phyloP scores from a whole-genome alignment of 805 yeast genomes.

The Yamadazyma akitaensis region DNA sequence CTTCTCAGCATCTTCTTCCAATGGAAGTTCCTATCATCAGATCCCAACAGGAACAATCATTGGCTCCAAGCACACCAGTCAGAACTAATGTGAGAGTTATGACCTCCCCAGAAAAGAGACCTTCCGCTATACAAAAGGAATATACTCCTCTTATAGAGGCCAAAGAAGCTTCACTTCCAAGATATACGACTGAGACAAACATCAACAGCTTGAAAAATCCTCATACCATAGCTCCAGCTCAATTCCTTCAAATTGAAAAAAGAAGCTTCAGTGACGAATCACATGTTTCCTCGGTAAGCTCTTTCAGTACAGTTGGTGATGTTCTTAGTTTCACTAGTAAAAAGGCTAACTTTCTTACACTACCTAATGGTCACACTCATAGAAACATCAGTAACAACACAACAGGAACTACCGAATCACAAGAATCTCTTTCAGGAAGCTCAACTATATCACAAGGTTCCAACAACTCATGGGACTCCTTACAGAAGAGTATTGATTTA shows the following conservation, averaged over 20 bases:
- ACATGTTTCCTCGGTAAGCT: constrained; percentile 35
- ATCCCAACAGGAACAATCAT: background rate
- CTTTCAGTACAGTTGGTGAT: constrained; percentile 35
- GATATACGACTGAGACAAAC: constrained; percentile 14
- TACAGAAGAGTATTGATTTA: constrained; percentile 20
- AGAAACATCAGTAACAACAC: constrained; percentile 8
- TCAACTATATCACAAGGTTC: constrained; percentile 11
- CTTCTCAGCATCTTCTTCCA: background rate
- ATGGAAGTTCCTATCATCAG: too few species aligned
- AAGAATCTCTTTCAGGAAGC: constrained; percentile 2
- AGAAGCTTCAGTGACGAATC: constrained; percentile 39
- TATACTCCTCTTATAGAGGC: constrained; percentile 9
- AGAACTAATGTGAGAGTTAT: constrained; percentile 1
- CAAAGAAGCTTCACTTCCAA: constrained; percentile 3
- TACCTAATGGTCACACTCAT: background rate
- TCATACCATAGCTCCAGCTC: constrained; percentile 9
- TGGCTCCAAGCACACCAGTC: constrained; percentile 4
- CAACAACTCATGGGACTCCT: constrained; percentile 25
- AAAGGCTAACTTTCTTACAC: background rate
- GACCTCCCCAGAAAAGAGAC: background rate
- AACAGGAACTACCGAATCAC: constrained; percentile 1
- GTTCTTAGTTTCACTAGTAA: constrained; percentile 18
- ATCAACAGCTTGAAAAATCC: constrained; percentile 11
- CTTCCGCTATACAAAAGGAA: background rate
- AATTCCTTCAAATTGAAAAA: constrained; percentile 15